A percentile compares a stretch with the other conserved stretches of the same genome.
phyloP scores from a whole-genome alignment of 495 filamentous ascomycete species.

The Darksidea phi region DNA sequence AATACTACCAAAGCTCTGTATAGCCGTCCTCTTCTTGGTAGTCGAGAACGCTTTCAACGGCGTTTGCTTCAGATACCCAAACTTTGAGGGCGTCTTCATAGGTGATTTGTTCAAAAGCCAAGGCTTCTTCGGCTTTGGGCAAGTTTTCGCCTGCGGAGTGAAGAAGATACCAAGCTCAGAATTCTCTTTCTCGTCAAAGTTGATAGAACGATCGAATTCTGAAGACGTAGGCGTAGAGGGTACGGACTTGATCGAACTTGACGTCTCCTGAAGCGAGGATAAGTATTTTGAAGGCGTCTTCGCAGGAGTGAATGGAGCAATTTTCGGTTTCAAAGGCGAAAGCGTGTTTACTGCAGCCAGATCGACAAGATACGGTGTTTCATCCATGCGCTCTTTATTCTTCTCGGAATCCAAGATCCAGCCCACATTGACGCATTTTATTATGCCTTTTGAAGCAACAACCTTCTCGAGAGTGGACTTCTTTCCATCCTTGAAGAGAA shows the following conservation, averaged over 20 bases:
- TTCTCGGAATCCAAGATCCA: slow-evolving; percentile 36
- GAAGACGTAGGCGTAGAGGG: slow-evolving; percentile 3
- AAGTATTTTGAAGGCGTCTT: slow-evolving; percentile 2
- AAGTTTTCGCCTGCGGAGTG: slow-evolving; percentile 1
- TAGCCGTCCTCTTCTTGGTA: neutral
- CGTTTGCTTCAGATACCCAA: neutral
- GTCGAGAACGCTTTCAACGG: neutral
- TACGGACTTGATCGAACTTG: neutral
- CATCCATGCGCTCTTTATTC: slow-evolving; percentile 23
- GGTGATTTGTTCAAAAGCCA: neutral
- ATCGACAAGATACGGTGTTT: slow-evolving; percentile 30
- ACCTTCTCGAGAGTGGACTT: slow-evolving; percentile 87
- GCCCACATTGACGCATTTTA: slow-evolving; percentile 44
- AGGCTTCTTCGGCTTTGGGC: neutral
- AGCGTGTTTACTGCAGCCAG: neutral
- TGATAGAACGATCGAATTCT: neutral
- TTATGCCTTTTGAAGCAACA: slow-evolving; percentile 66
- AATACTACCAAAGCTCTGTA: no score
- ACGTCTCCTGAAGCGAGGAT: neutral
- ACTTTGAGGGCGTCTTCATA: neutral
- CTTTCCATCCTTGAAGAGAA: slow-evolving; percentile 92
- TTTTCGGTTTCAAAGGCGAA: neutral
- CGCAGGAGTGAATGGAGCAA: neutral
- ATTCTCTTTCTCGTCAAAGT: neutral
- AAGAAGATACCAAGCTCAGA: neutral